These are phyloP conservation scores for Verticillium tricorpus DNA, from an alignment of 2,329 filamentous ascomycete genomes.

Conservation along the genomic window DNA sequence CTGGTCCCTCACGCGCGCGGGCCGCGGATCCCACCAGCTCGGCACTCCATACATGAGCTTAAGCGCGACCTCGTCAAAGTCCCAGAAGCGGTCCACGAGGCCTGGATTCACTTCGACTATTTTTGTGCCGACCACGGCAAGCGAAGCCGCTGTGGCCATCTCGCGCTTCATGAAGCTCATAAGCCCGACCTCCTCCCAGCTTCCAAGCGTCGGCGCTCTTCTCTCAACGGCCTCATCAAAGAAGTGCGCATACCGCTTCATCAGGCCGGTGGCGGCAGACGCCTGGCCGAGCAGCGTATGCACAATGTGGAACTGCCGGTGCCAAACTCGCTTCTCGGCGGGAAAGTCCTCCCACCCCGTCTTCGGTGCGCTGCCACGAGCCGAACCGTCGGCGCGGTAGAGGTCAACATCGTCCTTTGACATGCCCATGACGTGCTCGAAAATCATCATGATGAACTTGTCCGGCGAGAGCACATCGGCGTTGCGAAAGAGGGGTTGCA, in stretches of 20 bases:
- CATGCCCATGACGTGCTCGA: constrained; percentile 12
- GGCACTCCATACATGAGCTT: constrained; percentile 17
- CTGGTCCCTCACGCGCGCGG: constrained; percentile 13
- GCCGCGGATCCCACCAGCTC: constrained; percentile 13
- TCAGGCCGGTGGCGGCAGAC: not conserved
- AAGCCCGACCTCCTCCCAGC: constrained; percentile 16
- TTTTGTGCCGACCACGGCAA: constrained; percentile 16
- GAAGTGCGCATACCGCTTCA: not conserved
- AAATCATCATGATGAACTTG: not conserved
- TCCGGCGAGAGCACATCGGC: not conserved
- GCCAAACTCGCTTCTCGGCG: constrained; percentile 17
- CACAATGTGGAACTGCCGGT: constrained; percentile 10
- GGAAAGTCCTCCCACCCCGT: constrained; percentile 13
- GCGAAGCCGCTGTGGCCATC: constrained; percentile 16
- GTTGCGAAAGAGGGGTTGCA: constrained; percentile 9
- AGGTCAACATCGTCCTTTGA: constrained; percentile 9
- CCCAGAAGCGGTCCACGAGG: constrained; percentile 19
- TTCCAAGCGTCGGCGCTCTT: constrained; percentile 1
- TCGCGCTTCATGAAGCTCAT: constrained; percentile 14
- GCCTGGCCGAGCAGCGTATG: constrained; percentile 9
- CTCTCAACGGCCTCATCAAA: constrained; percentile 10
- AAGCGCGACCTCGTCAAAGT: constrained; percentile 16
- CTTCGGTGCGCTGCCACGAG: constrained; percentile 9
- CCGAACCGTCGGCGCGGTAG: constrained; percentile 13
- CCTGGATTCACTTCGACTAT: constrained; percentile 19